A percentile compares a stretch with the other conserved stretches of the same genome.
These are phyloP conservation scores for Onygenales sp. DNA, from an alignment of 2,329 filamentous ascomycete species.

Conservation along the genomic window DNA sequence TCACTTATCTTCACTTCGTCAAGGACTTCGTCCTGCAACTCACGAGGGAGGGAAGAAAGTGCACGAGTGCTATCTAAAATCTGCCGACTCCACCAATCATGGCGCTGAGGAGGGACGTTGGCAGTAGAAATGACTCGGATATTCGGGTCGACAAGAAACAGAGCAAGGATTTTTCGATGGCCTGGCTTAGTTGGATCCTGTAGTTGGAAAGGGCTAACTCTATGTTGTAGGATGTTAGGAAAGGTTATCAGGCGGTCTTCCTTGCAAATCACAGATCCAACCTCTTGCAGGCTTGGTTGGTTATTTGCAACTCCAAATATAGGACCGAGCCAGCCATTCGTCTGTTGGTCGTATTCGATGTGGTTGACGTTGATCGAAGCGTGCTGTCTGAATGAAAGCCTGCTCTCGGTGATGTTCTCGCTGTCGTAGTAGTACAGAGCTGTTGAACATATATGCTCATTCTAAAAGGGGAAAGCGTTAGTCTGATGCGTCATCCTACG, in stretches of 20 bases:
- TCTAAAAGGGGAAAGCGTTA: slow-evolving; percentile 20
- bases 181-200: neutral
- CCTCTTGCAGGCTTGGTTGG: neutral
- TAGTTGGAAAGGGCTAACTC: neutral
- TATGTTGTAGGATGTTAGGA: neutral
- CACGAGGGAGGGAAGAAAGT: neutral
- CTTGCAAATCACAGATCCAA: neutral
- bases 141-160: neutral
- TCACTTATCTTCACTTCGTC: neutral
- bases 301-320: neutral
- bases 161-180: neutral
- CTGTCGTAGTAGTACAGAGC: slow-evolving; percentile 57
- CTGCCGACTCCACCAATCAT: neutral
- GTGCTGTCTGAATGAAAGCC: slow-evolving; percentile 41
- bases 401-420: slow-evolving; percentile 50
- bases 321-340: neutral
- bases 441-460: slow-evolving; percentile 55
- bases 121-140: neutral
- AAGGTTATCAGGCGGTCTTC: neutral
- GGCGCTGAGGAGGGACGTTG: neutral
- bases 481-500: neutral
- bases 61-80: neutral
- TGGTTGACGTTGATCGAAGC: slow-evolving; percentile 6
- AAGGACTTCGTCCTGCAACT: slow-evolving; percentile 5
- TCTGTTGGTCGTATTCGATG: neutral